These are phyloP conservation scores for Neofusicoccum cordaticola DNA, from an alignment of 2,329 filamentous ascomycete species.

Conservation along the genomic window DNA sequence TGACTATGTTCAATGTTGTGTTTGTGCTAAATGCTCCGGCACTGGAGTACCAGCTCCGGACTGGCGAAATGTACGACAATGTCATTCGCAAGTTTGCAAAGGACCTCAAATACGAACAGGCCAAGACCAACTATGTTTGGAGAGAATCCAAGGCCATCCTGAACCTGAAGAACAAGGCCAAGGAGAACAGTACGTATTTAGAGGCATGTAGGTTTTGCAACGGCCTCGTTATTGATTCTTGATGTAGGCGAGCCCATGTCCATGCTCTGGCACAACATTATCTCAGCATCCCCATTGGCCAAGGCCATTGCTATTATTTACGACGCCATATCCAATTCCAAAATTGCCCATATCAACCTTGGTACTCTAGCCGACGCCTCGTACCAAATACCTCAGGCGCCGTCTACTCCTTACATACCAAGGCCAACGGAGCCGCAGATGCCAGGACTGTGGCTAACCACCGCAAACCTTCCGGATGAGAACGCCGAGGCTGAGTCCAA, in stretches of 20 bases:
- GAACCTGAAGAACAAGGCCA: constrained; percentile 75
- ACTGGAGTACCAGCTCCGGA: constrained; percentile 67
- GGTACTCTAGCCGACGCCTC: constrained; percentile 61
- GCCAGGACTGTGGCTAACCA: constrained; percentile 81
- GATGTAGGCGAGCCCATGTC: constrained; percentile 55
- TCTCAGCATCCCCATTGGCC: constrained; percentile 73
- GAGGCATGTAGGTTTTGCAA: not conserved
- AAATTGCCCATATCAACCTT: constrained; percentile 79
- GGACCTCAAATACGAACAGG: constrained; percentile 88
- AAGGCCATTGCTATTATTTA: constrained; percentile 80
- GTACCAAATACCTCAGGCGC: constrained; percentile 60
- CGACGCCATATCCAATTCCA: constrained; percentile 75
- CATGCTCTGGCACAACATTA: constrained; percentile 66
- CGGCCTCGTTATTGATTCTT: not conserved
- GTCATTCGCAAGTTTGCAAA: constrained; percentile 91
- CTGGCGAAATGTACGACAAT: constrained; percentile 82
- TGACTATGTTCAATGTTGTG: constrained; percentile 98
- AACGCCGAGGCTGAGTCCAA: constrained; percentile 64
- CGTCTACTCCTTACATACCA: constrained; percentile 71
- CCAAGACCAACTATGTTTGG: constrained; percentile 86
- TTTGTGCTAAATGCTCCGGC: constrained; percentile 82
- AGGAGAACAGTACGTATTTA: constrained; percentile 53
- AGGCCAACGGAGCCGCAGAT: constrained; percentile 66
- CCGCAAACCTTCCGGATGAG: constrained; percentile 69
- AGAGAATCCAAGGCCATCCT: constrained; percentile 83